phyloP scores from a whole-genome alignment of 345 rosid species.

The Streptanthus diversifolius region DNA sequence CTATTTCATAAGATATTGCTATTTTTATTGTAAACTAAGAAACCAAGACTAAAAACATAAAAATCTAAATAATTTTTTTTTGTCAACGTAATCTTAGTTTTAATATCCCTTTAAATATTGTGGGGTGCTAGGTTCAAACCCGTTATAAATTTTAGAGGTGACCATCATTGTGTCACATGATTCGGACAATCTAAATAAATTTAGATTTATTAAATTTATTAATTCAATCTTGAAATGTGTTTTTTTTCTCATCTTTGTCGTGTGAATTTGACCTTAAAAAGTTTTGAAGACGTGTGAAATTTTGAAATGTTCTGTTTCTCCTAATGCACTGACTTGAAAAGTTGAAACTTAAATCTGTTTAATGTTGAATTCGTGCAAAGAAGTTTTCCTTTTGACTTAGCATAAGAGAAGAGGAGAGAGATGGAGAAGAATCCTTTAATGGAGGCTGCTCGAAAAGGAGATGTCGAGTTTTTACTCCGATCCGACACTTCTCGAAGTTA shows the following conservation, averaged over 20 bases:
- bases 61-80: no score
- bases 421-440: slow-evolving; percentile 15
- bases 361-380: not conserved
- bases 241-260: not conserved
- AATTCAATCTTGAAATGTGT: not conserved
- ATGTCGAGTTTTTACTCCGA: slow-evolving; percentile 20
- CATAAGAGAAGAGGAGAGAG: not conserved
- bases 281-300: not conserved
- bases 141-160: no score
- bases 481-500: slow-evolving; percentile 8
- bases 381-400: slow-evolving; percentile 3
- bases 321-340: not conserved
- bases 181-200: no score
- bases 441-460: slow-evolving; percentile 28
- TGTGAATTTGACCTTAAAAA: slow-evolving; percentile 6
- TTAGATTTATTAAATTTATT: no score
- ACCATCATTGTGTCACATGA: no score
- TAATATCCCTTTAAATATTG: no score
- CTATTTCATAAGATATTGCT: no score
- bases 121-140: no score
- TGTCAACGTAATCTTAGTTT: no score
- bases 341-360: not conserved
- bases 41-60: no score
- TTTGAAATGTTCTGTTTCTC: slow-evolving; percentile 22
- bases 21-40: no score